Base-by-base conservation (phyloP, 1,284 basidiomycete genomes). In the Peniophora sp. region DNA sequence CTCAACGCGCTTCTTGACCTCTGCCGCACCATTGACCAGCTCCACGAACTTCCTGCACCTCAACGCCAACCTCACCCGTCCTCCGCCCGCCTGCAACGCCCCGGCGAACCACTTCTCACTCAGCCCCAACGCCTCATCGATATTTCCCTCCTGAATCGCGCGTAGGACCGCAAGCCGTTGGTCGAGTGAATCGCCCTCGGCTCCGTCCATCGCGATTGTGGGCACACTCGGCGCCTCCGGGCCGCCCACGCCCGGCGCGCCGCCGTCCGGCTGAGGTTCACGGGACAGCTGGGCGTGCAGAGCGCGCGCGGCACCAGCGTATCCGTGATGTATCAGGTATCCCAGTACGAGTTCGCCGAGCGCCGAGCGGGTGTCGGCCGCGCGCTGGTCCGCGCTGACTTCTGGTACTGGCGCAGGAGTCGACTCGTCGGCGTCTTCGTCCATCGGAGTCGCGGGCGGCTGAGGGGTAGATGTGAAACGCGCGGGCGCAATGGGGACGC, bases 1-100 rank as follows among this genome's bases (percentile, higher is more conserved):
- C 0, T 54, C 52, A 8, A 56, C 50, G 54, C 60, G 18, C 53
- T 63, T 52, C 52, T 52, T 60, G 57, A 47, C 58, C 53, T 50
- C 64, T 53, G 54, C 61, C 35, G 55, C 53, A 10, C 54, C 57
- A 58, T 66, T 58, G 47, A 59, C 55, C 27, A 90, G 73, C 64
- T 92, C 90, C 41, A 92, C 79, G 59, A 92, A 91, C 64, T 86
- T 88, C 55, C 88, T 75, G 66, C 88, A 90, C 23, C 83, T 78
- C 57, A 92, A 65, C 63, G 86, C 88, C 69, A 91, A 85, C 24
- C 78, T 65, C 69, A 89, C 76, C 32, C 88, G 65, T 6, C 83
- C 81, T 35, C 77, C 74, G 51, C 87, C 80, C 24, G 76, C 73
- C 52, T 76, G 76, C n/a, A 91, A 69, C 17, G 86, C 85, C 8